phyloP scores from a whole-genome alignment of 768 basidiomycete species.

The Tephrocybe sp. region DNA sequence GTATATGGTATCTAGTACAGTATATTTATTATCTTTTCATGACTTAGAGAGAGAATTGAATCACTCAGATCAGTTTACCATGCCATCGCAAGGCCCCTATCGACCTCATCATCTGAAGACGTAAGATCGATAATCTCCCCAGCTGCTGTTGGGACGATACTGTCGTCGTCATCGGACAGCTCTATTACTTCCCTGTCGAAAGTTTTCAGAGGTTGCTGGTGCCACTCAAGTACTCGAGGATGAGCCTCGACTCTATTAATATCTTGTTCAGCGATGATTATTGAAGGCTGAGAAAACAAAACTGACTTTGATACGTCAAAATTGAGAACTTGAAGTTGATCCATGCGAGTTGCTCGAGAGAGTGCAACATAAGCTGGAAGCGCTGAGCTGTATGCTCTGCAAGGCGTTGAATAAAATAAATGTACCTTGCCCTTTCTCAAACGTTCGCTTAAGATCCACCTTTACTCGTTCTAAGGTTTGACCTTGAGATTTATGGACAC shows the following conservation, averaged over 20 bases:
- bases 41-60: no score
- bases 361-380: slow-evolving; percentile 66
- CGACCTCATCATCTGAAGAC: slow-evolving; percentile 32
- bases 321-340: slow-evolving; percentile 59
- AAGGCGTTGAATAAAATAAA: background rate
- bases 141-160: background rate
- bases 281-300: background rate
- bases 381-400: background rate
- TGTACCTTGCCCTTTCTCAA: slow-evolving; percentile 78
- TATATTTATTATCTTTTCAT: no score
- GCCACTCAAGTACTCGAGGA: slow-evolving; percentile 60
- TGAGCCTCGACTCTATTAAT: slow-evolving; percentile 61
- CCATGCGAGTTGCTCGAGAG: slow-evolving; percentile 70
- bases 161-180: slow-evolving; percentile 21
- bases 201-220: slow-evolving; percentile 16
- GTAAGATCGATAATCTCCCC: slow-evolving; percentile 11
- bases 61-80: no score
- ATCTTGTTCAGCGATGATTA: background rate
- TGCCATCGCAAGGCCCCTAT: slow-evolving; percentile 31
- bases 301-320: slow-evolving; percentile 59
- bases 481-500: slow-evolving; percentile 88
- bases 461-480: slow-evolving; percentile 85
- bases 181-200: slow-evolving; percentile 12
- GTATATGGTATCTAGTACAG: no score
- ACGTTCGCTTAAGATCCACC: slow-evolving; percentile 71